Evolutionary conservation across 1,284 basidiomycete genomes (phyloP).

Genomic region (Exsudoporus floridanus): DNA sequence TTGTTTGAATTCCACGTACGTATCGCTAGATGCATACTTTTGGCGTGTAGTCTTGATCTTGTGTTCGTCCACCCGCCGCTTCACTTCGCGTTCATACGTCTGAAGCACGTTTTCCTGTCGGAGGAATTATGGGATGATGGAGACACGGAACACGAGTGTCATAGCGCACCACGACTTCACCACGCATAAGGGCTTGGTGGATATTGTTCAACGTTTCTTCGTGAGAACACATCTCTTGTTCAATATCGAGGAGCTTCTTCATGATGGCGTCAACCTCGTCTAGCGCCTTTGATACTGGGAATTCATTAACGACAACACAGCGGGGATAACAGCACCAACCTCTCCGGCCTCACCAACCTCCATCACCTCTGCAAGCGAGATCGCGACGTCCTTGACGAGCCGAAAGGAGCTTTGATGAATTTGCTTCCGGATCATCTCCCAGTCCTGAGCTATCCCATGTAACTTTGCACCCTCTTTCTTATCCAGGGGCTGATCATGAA

Average conservation of each 20-base stretch:
- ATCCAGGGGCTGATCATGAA: slow-evolving; percentile 60
- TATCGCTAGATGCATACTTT: slow-evolving; percentile 65
- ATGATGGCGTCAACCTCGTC: slow-evolving; percentile 60
- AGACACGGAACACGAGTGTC: neutral
- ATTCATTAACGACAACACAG: slow-evolving; percentile 1
- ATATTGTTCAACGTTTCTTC: slow-evolving; percentile 55
- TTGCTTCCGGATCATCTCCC: slow-evolving; percentile 50
- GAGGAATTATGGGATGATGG: neutral
- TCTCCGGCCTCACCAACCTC: slow-evolving; percentile 53
- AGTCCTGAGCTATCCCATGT: slow-evolving; percentile 57
- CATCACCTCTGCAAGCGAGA: slow-evolving; percentile 59
- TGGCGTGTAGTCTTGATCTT: slow-evolving; percentile 63
- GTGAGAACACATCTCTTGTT: slow-evolving; percentile 57
- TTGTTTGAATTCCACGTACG: slow-evolving; percentile 65
- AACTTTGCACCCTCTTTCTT: slow-evolving; percentile 51
- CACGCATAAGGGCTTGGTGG: slow-evolving; percentile 51
- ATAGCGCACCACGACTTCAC: slow-evolving; percentile 56
- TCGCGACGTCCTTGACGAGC: slow-evolving; percentile 55
- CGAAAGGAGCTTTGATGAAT: slow-evolving; percentile 45
- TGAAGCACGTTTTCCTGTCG: slow-evolving; percentile 48
- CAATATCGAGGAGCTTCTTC: slow-evolving; percentile 64
- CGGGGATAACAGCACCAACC: slow-evolving; percentile 36
- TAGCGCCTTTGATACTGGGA: slow-evolving; percentile 44
- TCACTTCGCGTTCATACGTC: slow-evolving; percentile 46
- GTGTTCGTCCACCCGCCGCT: slow-evolving; percentile 48